A percentile compares a stretch with the other conserved stretches of the same genome.
Conservation (phyloP, 352 stramenopile species). For the Globisporangium barbulae region DNA sequence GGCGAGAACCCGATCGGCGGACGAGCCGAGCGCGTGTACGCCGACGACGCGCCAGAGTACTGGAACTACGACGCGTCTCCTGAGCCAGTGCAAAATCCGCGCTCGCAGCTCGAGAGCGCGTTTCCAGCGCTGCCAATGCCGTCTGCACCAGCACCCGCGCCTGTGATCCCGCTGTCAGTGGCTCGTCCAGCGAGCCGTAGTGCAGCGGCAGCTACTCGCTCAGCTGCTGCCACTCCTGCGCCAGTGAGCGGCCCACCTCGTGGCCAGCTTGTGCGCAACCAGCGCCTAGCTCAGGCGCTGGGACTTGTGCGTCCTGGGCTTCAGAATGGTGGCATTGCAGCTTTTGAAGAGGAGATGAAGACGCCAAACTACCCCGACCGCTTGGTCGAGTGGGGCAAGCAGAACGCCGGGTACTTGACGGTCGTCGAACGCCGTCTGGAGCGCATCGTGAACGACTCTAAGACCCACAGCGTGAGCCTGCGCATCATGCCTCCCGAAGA, state of each 20-base stretch:
- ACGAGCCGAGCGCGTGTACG: conserved; percentile 15
- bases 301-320: conserved; percentile 43
- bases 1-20: conserved; percentile 58
- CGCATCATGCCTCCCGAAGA: conserved; percentile 71
- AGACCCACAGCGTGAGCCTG: conserved; percentile 72
- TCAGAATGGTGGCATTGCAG: conserved; percentile 30
- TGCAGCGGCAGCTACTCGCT: conserved; percentile 14
- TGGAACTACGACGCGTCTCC: conserved; percentile 49
- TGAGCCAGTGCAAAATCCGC: conserved; percentile 25
- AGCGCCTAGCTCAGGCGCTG: conserved; percentile 59
- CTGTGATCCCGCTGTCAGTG: conserved; percentile 43
- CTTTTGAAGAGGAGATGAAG: conserved; percentile 79
- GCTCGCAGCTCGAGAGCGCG: conserved; percentile 40
- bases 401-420: conserved; percentile 62
- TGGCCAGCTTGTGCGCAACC: conserved; percentile 62
- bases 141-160: conserved; percentile 30
- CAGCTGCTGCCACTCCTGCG: conserved; percentile 5
- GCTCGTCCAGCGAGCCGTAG: conserved; percentile 21
- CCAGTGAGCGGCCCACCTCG: conserved; percentile 29
- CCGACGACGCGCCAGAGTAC: conserved; percentile 46
- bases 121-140: conserved; percentile 63
- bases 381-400: conserved; percentile 69
- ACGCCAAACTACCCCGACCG: conserved; percentile 57
- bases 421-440: conserved; percentile 76
- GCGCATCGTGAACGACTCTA: conserved; percentile 60